Evolutionary conservation across 352 stramenopile species (phyloP).

Genomic region (Globisporangium spinosum): DNA sequence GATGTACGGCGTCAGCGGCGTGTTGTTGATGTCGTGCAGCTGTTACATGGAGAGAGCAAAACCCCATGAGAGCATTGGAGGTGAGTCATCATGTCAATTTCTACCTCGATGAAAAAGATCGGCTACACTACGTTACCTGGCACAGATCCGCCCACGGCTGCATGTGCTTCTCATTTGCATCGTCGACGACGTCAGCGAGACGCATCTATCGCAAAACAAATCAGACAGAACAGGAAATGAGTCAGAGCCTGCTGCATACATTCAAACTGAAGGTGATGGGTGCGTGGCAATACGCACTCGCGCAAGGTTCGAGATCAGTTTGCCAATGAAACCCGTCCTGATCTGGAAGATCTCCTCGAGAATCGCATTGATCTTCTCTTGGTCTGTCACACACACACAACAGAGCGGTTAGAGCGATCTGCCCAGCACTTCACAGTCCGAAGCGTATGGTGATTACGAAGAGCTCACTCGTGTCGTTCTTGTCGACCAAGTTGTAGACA

Average conservation of each 20-base stretch:
- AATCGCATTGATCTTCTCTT: slow-evolving; percentile 75
- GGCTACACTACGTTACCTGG: slow-evolving; percentile 25
- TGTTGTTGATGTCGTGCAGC: slow-evolving; percentile 78
- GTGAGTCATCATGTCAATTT: slow-evolving; percentile 4
- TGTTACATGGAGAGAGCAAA: slow-evolving; percentile 15
- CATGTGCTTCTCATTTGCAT: slow-evolving; percentile 90
- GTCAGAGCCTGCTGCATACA: background rate
- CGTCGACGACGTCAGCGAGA: slow-evolving; percentile 78
- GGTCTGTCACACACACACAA: slow-evolving; percentile 31
- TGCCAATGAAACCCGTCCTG: slow-evolving; percentile 81
- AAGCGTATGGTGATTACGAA: background rate
- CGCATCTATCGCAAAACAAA: slow-evolving; percentile 33
- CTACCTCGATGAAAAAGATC: background rate
- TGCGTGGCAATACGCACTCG: slow-evolving; percentile 24
- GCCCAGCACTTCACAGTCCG: background rate
- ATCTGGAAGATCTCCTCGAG: slow-evolving; percentile 81
- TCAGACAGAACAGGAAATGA: background rate
- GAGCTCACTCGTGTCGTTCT: slow-evolving; percentile 78
- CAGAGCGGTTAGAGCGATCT: background rate
- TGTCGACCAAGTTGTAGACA: slow-evolving; percentile 85
- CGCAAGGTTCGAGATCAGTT: slow-evolving; percentile 81
- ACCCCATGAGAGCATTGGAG: background rate
- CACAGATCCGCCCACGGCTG: slow-evolving; percentile 85
- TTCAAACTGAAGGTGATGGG: background rate
- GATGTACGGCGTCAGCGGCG: slow-evolving; percentile 83